These are phyloP conservation scores for Sordariomycetes sp. DNA, from an alignment of 2,329 filamentous ascomycete species.

Conservation along the genomic window DNA sequence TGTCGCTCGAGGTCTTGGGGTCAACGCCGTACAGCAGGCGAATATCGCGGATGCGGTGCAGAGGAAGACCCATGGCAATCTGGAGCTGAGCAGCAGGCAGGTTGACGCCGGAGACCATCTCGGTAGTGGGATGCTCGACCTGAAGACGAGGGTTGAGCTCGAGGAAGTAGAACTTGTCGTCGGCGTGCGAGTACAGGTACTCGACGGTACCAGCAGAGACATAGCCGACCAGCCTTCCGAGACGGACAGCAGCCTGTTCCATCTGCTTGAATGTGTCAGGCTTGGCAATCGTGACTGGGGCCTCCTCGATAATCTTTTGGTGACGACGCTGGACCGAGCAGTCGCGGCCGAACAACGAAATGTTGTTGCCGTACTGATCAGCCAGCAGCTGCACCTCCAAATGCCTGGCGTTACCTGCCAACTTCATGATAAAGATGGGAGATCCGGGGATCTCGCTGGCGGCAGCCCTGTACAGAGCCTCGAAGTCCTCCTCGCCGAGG, in stretches of 20 bases:
- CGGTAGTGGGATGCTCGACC: conserved; percentile 97
- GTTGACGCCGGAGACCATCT: conserved; percentile 98
- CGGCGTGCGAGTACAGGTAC: conserved; percentile 94
- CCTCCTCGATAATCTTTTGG: conserved; percentile 99
- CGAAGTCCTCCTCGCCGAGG: conserved; percentile 73
- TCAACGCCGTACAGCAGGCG: conserved; percentile 92
- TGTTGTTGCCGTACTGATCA: conserved; percentile 99
- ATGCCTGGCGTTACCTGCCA: conserved; percentile 92
- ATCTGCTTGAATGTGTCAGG: conserved; percentile 83
- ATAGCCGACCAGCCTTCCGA: conserved; percentile 91
- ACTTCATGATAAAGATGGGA: conserved; percentile 99
- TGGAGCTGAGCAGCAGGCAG: conserved; percentile 94
- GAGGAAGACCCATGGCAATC: conserved; percentile 95
- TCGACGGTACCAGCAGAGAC: conserved; percentile 98
- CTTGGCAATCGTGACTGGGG: conserved; percentile 93
- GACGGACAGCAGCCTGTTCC: conserved; percentile 91
- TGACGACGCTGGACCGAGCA: conserved; percentile 97
- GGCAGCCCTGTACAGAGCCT: conserved; percentile 84
- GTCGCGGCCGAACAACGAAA: conserved; percentile 96
- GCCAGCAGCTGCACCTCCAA: conserved; percentile 95
- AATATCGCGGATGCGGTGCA: conserved; percentile 94
- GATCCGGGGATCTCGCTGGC: conserved; percentile 97
- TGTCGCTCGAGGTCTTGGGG: conserved; percentile 73
- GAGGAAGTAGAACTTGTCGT: conserved; percentile 99
- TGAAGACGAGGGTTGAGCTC: conserved; percentile 98